Percentiles rank a stretch among this genome's conserved stretches.
Conservation (phyloP, 176 grass and related monocot genomes). For the Musa troglodytarum region DNA sequence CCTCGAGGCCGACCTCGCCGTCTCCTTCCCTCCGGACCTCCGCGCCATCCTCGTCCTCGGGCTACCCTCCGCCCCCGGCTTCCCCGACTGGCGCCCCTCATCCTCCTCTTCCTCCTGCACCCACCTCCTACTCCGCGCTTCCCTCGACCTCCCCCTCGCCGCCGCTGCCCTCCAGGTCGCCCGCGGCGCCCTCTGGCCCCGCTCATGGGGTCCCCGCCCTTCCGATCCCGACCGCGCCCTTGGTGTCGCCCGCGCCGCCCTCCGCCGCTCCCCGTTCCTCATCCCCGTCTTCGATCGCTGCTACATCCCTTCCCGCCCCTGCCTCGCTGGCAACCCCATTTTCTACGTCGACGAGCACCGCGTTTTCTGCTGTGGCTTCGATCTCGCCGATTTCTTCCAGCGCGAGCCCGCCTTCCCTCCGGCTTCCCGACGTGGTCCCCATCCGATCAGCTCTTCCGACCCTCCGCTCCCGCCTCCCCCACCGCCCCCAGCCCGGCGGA, state of each 20-base stretch:
- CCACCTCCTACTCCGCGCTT: conserved; percentile 5
- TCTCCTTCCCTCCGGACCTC: conserved; percentile 89
- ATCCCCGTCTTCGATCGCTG: conserved; percentile 85
- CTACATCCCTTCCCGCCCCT: conserved; percentile 63
- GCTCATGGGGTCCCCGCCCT: conserved; percentile 52
- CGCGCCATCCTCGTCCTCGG: conserved; percentile 58
- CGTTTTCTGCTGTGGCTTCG: conserved; percentile 79
- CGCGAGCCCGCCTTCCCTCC: conserved; percentile 45
- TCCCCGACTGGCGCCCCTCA: conserved; percentile 55
- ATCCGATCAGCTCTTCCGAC: background rate
- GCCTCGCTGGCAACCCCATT: conserved; percentile 78
- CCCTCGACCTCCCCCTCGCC: conserved; percentile 50
- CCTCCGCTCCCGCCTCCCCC: conserved; percentile 6
- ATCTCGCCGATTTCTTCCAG: conserved; percentile 75
- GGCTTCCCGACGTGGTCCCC: background rate
- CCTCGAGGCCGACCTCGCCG: conserved; percentile 60
- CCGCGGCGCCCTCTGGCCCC: conserved; percentile 63
- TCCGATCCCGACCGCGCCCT: conserved; percentile 59
- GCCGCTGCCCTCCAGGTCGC: conserved; percentile 50
- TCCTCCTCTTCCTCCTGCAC: too few relatives aligned
- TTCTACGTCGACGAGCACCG: conserved; percentile 85
- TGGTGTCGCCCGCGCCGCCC: conserved; percentile 50
- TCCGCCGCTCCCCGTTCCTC: conserved; percentile 61
- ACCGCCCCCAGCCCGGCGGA: conserved; percentile 46
- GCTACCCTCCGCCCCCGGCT: conserved; percentile 49